A percentile compares a stretch with the other conserved stretches of the same genome.
Conservation (phyloP, 2,329 filamentous ascomycete genomes). For the Blastomyces emzantsi region DNA sequence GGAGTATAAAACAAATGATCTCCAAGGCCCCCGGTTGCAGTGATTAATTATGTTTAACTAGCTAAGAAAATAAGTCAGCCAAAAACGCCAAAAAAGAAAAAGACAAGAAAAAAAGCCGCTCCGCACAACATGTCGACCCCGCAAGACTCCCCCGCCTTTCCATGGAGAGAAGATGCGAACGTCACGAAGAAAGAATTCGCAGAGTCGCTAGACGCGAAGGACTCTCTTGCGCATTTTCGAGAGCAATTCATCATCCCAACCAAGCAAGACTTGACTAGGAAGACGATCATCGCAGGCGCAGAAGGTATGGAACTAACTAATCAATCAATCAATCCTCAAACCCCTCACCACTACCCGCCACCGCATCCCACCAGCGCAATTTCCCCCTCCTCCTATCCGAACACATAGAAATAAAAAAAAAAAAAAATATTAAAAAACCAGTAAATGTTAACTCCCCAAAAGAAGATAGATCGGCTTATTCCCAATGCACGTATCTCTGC, state of each 20-base stretch:
- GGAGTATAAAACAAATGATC: background rate
- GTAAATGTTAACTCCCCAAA: conserved; percentile 4
- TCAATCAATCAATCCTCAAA: conserved; percentile 10
- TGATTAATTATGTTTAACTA: background rate
- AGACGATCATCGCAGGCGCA: conserved; percentile 39
- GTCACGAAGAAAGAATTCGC: conserved; percentile 34
- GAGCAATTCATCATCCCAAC: conserved; percentile 70
- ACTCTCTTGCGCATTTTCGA: conserved; percentile 53
- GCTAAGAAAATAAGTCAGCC: background rate
- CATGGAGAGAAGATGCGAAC: background rate
- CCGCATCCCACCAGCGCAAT: background rate
- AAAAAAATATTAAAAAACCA: background rate
- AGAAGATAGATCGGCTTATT: conserved; percentile 29
- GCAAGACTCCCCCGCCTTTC: background rate
- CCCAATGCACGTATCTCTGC: conserved; percentile 66
- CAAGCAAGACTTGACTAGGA: conserved; percentile 59
- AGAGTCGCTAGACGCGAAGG: conserved; percentile 49
- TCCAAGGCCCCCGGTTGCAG: background rate
- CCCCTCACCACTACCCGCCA: background rate
- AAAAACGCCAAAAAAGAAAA: background rate
- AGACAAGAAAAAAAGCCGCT: background rate
- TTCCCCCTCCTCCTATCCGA: background rate
- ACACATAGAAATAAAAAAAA: background rate
- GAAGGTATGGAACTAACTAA: conserved; percentile 25
- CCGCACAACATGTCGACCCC: background rate